Base-by-base conservation (phyloP, 805 yeast genomes). In the Lachancea waltii region DNA sequence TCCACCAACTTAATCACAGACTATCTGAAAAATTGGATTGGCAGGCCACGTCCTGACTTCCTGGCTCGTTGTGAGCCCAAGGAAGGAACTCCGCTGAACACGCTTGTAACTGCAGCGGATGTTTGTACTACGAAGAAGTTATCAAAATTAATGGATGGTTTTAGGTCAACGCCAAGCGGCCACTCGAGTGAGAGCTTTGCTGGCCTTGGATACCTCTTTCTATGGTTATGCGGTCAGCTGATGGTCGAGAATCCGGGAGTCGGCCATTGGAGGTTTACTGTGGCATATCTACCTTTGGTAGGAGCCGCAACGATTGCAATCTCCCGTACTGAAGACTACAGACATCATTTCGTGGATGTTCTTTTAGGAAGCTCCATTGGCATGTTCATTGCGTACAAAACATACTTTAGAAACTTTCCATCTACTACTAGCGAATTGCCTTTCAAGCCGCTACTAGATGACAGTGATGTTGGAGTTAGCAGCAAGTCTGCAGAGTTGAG, bases 41-140 rank as follows among this genome's bases (percentile, higher is more conserved):
- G 96, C 4, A 73, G 96, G 54, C 85, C 81, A 44, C 70, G 98
- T 43, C 98, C 98, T 0, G 98, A 90, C 61, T 85, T 89, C 56
- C 62, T 90, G 36, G 85, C 87, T 5, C 72, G 97, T 49, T 90
- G 97, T 59, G 55, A 70, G 15, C 96, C 96, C 3, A 65, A 63
- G 22, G 59, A 62, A 1, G 79, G 65, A 35, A 70, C 89, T 0
- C 80, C 87, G 1, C 48, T 63, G 14, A 66, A 75, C 49, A 64
- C 69, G 1, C 48, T 79, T 49, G 81, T 78, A 17, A 68, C 52
- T 37, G 85, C 87, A 1, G 66, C 65, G 26, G 86, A 81, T 40
- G 81, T 76, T 1, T 81, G 86, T 47, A 81, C 89, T 0, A 67
- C 79, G 1, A 60, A 57, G 2, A 58, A 79, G 45, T 36, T 50